Evolutionary conservation across 768 basidiomycete species (phyloP), one percentile per base, ranked within the genome.

Genomic region (Tricholoma saponaceum): DNA sequence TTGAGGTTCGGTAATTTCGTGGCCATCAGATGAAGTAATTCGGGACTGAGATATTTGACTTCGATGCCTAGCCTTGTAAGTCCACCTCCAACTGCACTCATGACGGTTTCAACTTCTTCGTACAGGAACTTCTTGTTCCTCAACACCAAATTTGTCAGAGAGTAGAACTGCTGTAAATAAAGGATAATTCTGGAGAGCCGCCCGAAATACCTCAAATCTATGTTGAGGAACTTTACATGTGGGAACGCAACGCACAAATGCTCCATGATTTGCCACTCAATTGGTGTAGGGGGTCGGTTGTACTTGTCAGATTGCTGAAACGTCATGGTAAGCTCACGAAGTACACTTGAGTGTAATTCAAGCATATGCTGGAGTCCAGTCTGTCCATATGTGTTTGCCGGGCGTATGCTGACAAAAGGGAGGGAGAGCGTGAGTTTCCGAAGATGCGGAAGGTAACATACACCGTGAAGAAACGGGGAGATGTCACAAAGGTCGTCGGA

Each of bases 341-440:
- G 58, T 9, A 60, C 53, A 13, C 49, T 41, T 35, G 62, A 55
- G 32, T 70, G 69, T 16, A 52, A 53, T 18, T 50, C 44, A 22
- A 70, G 60, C 30, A 70, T 46, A n/a, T 62, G 62, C 39, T 60
- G 52, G 18, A 69, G 14, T 37, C 30, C 8, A 30, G n/a, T n/a
- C 28, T 30, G 35, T 30, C 64, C 66, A 14, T 58, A 52, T 32
- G 61, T 62, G 49, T 63, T 58, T 20, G 59, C 54, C 37, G 63
- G 54, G 10, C 57, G 58, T 5, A 60, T 32, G 51, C 49, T 54
- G 16, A 62, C 52, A 46, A 62, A 69, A 9, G 52, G 59, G 33
- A 60, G 60, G 26, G 41, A 46, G 3, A 72, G 20, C 14, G 49
- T 57, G 22, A 70, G 63, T 18, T 25, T 61, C 14, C 41, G 39